Conservation (phyloP, 495 filamentous ascomycete species). For the Penicillium chermesinum region DNA sequence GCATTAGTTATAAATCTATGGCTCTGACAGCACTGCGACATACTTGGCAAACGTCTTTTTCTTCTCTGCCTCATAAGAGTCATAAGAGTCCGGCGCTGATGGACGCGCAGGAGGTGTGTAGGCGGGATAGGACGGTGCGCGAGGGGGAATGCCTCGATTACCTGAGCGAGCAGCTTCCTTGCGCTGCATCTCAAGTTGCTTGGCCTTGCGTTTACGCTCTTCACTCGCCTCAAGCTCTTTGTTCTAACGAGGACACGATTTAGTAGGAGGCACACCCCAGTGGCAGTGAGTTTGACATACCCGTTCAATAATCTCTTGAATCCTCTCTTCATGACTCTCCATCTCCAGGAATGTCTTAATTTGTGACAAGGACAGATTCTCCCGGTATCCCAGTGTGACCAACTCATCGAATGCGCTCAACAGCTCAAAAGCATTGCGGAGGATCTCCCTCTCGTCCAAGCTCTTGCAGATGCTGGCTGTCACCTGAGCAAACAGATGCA, state of each 20-base stretch:
- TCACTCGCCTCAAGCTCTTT: constrained; percentile 97
- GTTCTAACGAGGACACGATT: constrained; percentile 53
- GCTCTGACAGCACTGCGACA: constrained; percentile 12
- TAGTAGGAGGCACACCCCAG: constrained; percentile 11
- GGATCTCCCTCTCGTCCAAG: constrained; percentile 89
- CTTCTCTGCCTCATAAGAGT: constrained; percentile 93
- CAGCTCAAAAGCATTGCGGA: constrained; percentile 90
- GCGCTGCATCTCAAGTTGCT: constrained; percentile 96
- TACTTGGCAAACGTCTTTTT: constrained; percentile 77
- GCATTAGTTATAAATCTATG: not conserved
- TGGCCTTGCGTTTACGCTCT: constrained; percentile 95
- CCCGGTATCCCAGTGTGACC: constrained; percentile 88
- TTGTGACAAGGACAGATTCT: constrained; percentile 89
- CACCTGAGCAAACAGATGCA: constrained; percentile 95
- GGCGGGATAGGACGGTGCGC: constrained; percentile 77
- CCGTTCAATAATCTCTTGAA: constrained; percentile 93
- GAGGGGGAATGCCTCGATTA: constrained; percentile 52
- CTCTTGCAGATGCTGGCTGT: constrained; percentile 94
- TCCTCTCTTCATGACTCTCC: constrained; percentile 97
- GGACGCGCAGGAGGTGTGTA: constrained; percentile 79
- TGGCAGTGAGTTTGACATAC: constrained; percentile 42
- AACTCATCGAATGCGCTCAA: constrained; percentile 95
- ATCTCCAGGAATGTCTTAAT: constrained; percentile 99
- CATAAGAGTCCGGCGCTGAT: constrained; percentile 73
- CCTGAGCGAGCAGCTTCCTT: constrained; percentile 72